Evolutionary conservation across 176 grass and related monocot species (phyloP), one percentile per base, ranked within the genome.

Genomic region (Eleusine indica): DNA sequence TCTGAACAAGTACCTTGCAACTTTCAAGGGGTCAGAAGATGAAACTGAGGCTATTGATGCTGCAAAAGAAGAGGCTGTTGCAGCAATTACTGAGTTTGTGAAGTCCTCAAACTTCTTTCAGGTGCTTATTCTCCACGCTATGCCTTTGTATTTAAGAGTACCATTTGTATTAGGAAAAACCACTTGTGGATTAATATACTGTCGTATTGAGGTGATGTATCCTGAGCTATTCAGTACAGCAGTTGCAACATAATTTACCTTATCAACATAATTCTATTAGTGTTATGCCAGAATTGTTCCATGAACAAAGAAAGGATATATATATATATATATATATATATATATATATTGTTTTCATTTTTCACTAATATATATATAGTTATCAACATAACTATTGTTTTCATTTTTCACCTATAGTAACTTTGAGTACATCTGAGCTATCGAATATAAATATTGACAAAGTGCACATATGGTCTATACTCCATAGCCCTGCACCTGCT

Each of bases 1-100:
- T 21, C 72, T 99, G 53, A 91, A 87, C 42, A 99, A 95, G 71
- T 99, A 99, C 84, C 83, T 99, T 48, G 74, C 78, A 37, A 96
- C 89, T 18, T 99, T 99, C 60, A 85, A 89, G 21, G 87, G 86
- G 80, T 72, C 66, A 7, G 75, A 5, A 25, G 89, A 96, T 67
- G 96, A 96, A 0, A 56, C 89, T 4, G 75, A 70, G 32, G 39
- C 81, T 10, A 96, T 96, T 40, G 82, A 44, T 86, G 93, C 87
- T 39, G 93, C 87, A 6, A 96, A 94, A 83, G 93, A 99, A 87
- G 83, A 99, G 74, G 89, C 93, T 83, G 81, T 81, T 1, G 83
- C 83, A 22, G 87, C 93, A 53, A 85, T 99, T 51, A 25, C 94
- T 43, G 96, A 99, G 75, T 96, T 96, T 65, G 88, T 99, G 9